Percentiles rank a stretch among this genome's conserved stretches.
Conservation (phyloP, 129 eudicot species). For the Tagetes patula region DNA sequence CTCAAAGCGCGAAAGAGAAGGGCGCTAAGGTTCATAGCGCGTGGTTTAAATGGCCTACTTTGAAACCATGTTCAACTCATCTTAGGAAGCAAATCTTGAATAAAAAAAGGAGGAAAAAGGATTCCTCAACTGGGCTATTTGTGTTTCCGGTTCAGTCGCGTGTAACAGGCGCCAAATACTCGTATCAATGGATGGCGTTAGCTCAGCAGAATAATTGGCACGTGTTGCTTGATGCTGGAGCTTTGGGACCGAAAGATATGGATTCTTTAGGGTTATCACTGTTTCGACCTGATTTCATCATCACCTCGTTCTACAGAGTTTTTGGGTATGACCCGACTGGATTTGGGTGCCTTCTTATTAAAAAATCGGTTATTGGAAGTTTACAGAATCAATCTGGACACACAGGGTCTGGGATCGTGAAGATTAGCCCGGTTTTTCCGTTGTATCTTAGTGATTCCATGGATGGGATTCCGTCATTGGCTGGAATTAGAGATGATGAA, state of each 20-base stretch:
- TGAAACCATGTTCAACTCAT: constrained; percentile 47
- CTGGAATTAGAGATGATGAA: constrained; percentile 36
- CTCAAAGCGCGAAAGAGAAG: constrained; percentile 41
- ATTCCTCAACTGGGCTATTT: constrained; percentile 39
- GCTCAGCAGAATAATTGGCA: constrained; percentile 49
- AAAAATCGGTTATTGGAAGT: constrained; percentile 42
- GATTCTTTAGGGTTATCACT: constrained; percentile 43
- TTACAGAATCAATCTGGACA: constrained; percentile 41
- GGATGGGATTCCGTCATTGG: constrained; percentile 35
- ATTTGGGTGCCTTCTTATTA: constrained; percentile 42
- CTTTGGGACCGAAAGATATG: constrained; percentile 48
- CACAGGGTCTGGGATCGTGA: constrained; percentile 43
- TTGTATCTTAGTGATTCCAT: constrained; percentile 41
- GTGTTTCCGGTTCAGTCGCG: constrained; percentile 47
- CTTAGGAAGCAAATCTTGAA: constrained; percentile 36
- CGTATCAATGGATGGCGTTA: constrained; percentile 48
- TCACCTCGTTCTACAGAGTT: constrained; percentile 43
- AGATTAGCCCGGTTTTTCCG: constrained; percentile 42
- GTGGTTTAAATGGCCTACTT: constrained; percentile 47
- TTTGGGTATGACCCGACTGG: constrained; percentile 49
- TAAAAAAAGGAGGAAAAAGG: constrained; percentile 37
- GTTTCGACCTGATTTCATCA: constrained; percentile 44
- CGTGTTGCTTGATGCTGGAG: constrained; percentile 45
- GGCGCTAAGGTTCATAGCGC: constrained; percentile 49
- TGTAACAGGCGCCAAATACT: constrained; percentile 43